These are phyloP conservation scores for Zygoascus flipseniorum DNA, from an alignment of 805 yeast genomes.

Conservation along the genomic window DNA sequence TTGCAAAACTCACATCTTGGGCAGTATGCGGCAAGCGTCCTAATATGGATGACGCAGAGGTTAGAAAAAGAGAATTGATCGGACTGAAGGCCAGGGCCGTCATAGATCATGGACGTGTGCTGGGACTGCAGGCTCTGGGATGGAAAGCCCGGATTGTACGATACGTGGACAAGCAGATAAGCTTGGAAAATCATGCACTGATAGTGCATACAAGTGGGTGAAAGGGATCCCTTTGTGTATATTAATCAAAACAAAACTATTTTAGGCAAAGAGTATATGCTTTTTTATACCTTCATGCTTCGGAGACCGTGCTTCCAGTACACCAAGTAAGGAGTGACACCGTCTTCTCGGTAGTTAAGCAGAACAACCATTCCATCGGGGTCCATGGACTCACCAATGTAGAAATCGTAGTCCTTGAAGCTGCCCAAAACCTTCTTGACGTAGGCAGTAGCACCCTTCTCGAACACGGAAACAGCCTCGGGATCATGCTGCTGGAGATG, in stretches of 20 bases:
- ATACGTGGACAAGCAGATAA: slow-evolving; percentile 49
- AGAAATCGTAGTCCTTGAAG: slow-evolving; percentile 99
- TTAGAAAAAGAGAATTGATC: slow-evolving; percentile 37
- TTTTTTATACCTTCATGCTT: slow-evolving; percentile 75
- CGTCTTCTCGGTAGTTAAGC: slow-evolving; percentile 99
- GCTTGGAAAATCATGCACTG: slow-evolving; percentile 54
- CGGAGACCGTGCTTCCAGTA: slow-evolving; percentile 98
- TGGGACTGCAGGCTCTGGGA: slow-evolving; percentile 33
- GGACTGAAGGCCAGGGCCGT: slow-evolving; percentile 67
- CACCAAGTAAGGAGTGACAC: slow-evolving; percentile 93
- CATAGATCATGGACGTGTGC: slow-evolving; percentile 62
- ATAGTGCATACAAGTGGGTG: not conserved
- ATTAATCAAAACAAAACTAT: not conserved
- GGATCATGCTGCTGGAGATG: slow-evolving; percentile 84
- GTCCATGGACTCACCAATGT: slow-evolving; percentile 99
- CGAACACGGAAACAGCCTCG: slow-evolving; percentile 78
- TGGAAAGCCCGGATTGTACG: slow-evolving; percentile 39
- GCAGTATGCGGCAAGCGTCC: slow-evolving; percentile 65
- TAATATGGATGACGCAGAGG: slow-evolving; percentile 29
- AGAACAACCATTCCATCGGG: slow-evolving; percentile 98
- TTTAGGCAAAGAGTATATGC: not conserved
- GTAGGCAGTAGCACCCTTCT: slow-evolving; percentile 95
- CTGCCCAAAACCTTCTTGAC: slow-evolving; percentile 92
- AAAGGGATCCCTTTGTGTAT: not conserved
- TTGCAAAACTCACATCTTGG: slow-evolving; percentile 75